phyloP scores from a whole-genome alignment of 2,329 filamentous ascomycete species.

The Microdochium nivale region DNA sequence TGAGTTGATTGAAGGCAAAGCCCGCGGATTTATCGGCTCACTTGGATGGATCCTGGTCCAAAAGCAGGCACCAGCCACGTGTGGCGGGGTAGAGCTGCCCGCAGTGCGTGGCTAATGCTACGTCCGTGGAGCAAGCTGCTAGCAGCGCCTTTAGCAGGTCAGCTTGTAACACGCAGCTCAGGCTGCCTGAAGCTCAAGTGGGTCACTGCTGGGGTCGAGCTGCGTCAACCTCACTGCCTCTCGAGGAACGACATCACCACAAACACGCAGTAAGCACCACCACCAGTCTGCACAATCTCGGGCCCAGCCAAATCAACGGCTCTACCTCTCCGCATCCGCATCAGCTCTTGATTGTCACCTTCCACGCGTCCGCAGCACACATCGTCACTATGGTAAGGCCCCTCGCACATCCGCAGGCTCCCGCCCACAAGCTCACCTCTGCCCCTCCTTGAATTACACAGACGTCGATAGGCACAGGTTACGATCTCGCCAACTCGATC shows the following conservation, averaged over 20 bases:
- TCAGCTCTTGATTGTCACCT: background rate
- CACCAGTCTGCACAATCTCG: background rate
- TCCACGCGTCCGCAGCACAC: background rate
- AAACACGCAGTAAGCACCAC: background rate
- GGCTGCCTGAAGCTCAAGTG: slow-evolving; percentile 6
- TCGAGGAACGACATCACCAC: slow-evolving; percentile 2
- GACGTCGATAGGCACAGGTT: slow-evolving; percentile 99
- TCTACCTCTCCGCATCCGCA: background rate
- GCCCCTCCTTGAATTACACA: slow-evolving; percentile 27
- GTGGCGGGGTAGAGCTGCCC: background rate
- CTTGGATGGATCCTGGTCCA: no score
- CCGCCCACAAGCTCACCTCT: background rate
- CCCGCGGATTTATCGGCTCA: no score
- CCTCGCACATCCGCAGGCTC: background rate
- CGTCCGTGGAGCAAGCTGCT: background rate
- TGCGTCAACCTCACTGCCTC: slow-evolving; percentile 3
- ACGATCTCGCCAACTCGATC: slow-evolving; percentile 98
- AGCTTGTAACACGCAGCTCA: slow-evolving; percentile 8
- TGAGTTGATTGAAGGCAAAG: no score
- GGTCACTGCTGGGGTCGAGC: background rate
- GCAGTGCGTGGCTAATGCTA: background rate
- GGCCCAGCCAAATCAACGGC: background rate
- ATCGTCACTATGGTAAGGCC: background rate
- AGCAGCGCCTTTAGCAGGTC: background rate
- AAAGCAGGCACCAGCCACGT: background rate